These are phyloP conservation scores for Debaryomyces singareniensis DNA, from an alignment of 1,139 yeast genomes.

Conservation along the genomic window DNA sequence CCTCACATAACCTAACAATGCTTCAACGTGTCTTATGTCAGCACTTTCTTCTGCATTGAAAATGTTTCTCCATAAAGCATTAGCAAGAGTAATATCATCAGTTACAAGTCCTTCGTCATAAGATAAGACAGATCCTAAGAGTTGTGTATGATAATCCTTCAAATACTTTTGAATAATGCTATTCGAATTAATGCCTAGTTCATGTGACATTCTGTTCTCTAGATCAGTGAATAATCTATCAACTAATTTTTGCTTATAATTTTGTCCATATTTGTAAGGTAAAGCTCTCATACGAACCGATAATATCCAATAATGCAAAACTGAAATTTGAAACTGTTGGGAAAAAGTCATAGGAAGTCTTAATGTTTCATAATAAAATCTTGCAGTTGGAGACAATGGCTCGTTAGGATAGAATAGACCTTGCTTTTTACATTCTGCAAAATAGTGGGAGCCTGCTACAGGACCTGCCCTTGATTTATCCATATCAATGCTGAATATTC, in stretches of 20 bases:
- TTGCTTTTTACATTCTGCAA: constrained; percentile 81
- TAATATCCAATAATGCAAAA: constrained; percentile 88
- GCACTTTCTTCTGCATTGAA: constrained; percentile 81
- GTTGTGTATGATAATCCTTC: constrained; percentile 85
- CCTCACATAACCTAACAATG: constrained; percentile 80
- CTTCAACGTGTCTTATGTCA: constrained; percentile 81
- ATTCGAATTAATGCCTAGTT: constrained; percentile 78
- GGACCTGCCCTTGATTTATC: constrained; percentile 91
- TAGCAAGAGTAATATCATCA: constrained; percentile 78
- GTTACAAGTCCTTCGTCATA: constrained; percentile 89
- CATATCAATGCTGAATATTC: constrained; percentile 74
- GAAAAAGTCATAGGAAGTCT: constrained; percentile 81
- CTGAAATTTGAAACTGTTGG: constrained; percentile 92
- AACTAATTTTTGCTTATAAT: constrained; percentile 86
- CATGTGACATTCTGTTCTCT: constrained; percentile 78
- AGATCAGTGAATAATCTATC: constrained; percentile 88
- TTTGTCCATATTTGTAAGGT: constrained; percentile 84
- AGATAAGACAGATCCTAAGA: constrained; percentile 82
- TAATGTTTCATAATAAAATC: constrained; percentile 72
- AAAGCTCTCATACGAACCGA: constrained; percentile 93
- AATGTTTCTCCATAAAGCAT: constrained; percentile 87
- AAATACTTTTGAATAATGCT: constrained; percentile 79
- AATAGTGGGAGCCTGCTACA: constrained; percentile 83
- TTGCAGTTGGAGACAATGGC: constrained; percentile 57
- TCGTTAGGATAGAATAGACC: constrained; percentile 72